Base-by-base conservation (phyloP, 169 alveolate genomes). In the Pseudocohnilembus persalinus region DNA sequence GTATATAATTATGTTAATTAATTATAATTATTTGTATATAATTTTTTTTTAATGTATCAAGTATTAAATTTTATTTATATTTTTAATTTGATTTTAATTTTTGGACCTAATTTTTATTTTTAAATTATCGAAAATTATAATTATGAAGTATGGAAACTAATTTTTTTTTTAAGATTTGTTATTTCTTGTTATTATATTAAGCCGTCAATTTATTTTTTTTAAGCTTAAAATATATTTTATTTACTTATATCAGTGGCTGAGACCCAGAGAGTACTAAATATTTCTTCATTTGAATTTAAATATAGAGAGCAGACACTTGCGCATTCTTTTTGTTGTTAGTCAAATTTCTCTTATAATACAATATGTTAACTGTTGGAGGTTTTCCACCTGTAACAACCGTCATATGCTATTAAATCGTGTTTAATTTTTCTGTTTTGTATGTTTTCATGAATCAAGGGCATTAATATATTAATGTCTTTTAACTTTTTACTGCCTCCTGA, bases 211-310 rank as follows among this genome's bases (percentile, higher is more conserved):
- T 24, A 24, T 64, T 24, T 64, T 64, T 64, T 26, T 64, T 64
- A 64, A 24, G n/a, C n/a, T n/a, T n/a, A n/a, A n/a, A n/a, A n/a
- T n/a, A n/a, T n/a, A n/a, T n/a, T n/a, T n/a, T n/a, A 1, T 63
- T 79, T 84, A 89, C 92, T 73, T 68, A 82, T 82, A 34, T 90
- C 91, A 34, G 76, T 82, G 15, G 90, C 94, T 30, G 83, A 49
- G 73, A 90, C 82, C 94, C 91, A 85, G 49, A 90, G 86, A 63
- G 87, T 33, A n/a, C 80, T 76, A 81, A 87, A 82, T 32, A 74
- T 31, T 1, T 82, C 83, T 33, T 81, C 81, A 30, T 31, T 26
- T 28, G 83, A 35, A 15, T 84, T 64, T 0, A 84, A 80, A 35
- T 77, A 72, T 34, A 87, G 64, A 1, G 24, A 6, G 0, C 86